A percentile compares a stretch with the other conserved stretches of the same genome.
phyloP scores from a whole-genome alignment of 2,329 filamentous ascomycete species.

The Diaporthe sp. region DNA sequence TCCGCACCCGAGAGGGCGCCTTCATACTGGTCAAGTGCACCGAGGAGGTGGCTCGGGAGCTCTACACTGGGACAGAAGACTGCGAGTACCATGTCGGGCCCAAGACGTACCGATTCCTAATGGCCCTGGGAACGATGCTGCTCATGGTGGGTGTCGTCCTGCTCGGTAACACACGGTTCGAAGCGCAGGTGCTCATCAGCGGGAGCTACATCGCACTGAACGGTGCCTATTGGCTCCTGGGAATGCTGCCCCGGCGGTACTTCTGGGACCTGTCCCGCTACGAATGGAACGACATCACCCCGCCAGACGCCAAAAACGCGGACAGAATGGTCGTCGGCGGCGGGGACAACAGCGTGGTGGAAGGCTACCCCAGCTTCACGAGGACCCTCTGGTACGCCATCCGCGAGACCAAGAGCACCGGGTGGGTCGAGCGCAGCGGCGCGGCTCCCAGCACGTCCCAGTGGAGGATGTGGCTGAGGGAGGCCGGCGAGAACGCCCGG shows the following conservation, averaged over 20 bases:
- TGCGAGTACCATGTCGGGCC: constrained; percentile 68
- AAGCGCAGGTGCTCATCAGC: constrained; percentile 71
- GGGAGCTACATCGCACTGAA: constrained; percentile 72
- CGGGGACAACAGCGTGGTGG: constrained; percentile 45
- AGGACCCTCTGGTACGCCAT: constrained; percentile 72
- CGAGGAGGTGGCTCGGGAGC: constrained; percentile 73
- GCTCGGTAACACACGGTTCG: constrained; percentile 74
- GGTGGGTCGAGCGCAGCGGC: constrained; percentile 67
- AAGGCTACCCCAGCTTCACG: constrained; percentile 65
- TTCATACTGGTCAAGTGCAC: constrained; percentile 71
- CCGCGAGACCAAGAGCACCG: constrained; percentile 63
- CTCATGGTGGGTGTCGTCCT: constrained; percentile 74
- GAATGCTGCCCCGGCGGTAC: constrained; percentile 61
- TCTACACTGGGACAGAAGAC: constrained; percentile 73
- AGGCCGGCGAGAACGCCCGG: constrained; percentile 59
- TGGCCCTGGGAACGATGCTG: constrained; percentile 70
- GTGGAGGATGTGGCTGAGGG: constrained; percentile 68
- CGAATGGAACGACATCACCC: constrained; percentile 45
- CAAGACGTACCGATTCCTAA: constrained; percentile 64
- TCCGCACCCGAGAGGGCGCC: constrained; percentile 71
- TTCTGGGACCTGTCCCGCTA: constrained; percentile 70
- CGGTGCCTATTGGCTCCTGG: constrained; percentile 70
- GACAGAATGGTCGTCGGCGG: constrained; percentile 50
- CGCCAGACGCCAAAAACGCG: constrained; percentile 47
- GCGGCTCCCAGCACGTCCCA: constrained; percentile 65